phyloP scores from a whole-genome alignment of 345 rosid genomes.

The Eucalyptus sp. region DNA sequence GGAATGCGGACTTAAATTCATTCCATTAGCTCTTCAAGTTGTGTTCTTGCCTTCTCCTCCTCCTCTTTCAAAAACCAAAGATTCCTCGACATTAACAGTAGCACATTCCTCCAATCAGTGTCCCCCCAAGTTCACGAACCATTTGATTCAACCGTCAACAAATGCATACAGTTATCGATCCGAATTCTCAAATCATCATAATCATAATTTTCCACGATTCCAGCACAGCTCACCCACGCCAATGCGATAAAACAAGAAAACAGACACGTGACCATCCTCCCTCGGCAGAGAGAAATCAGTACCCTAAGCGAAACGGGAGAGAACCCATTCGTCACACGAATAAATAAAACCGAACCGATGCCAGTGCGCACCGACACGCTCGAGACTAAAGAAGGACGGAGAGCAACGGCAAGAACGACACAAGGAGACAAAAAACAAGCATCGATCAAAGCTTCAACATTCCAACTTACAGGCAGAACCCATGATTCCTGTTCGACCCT shows the following conservation, averaged over 20 bases:
- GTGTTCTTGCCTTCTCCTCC: not conserved
- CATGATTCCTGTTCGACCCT: not conserved
- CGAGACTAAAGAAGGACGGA: not conserved
- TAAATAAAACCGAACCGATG: not conserved
- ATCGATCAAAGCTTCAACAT: not conserved
- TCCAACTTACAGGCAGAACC: not conserved
- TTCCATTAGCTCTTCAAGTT: not conserved
- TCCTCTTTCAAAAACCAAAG: not conserved
- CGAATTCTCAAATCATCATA: not conserved
- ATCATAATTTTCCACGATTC: not conserved
- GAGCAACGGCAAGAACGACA: not conserved
- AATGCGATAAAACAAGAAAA: not conserved
- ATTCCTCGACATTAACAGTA: not conserved
- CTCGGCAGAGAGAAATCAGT: not conserved
- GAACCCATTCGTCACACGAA: not conserved
- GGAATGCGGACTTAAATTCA: not conserved
- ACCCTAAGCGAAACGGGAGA: not conserved
- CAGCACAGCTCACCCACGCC: not conserved
- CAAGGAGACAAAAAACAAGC: not conserved
- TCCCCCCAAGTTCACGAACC: not conserved
- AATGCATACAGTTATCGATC: not conserved
- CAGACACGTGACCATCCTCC: not conserved
- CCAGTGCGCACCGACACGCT: rapidly evolving
- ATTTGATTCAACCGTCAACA: not conserved
- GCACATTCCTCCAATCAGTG: not conserved